Evolutionary conservation across 441 rosid genomes (phyloP), one percentile per base, ranked within the genome.

Genomic region (Cnidoscolus chayamansa): DNA sequence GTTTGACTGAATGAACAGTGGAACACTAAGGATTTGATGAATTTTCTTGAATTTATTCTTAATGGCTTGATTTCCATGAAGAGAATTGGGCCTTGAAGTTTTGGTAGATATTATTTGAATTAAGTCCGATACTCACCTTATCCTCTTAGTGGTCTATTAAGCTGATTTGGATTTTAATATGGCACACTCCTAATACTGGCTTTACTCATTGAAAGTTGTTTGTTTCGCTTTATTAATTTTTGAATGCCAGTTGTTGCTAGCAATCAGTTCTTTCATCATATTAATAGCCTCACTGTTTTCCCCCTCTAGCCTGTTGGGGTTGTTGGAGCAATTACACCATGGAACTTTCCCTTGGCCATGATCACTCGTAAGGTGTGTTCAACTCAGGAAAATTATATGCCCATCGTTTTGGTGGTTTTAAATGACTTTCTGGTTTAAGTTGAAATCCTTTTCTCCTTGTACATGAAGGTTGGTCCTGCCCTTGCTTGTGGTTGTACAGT

Each of bases 341-440:
- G 99, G 99, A 95, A 95, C 86, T 95, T 93, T 78, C 99, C 99
- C 37, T 84, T 93, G 79, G 99, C 99, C 68, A 96, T 96, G 99
- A 96, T 96, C 74, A 90, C 99, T 49, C 86, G 97, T 68, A 96
- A 96, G 96, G 99, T 96, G 50, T 68, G 83, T 74, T 60, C 30
- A 76, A 59, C 78, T 65, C 63, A 51, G 61, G 63, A 55, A 74
- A 54, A 63, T 72, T 71, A 20, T 47, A 72, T 19, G 3, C 10
- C 63, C 58, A 43, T 62, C 59, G 4, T 62, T 58, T 49, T 73
- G 47, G 66, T 63, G 58, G 60, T 43, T 51, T 62, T 62, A 43
- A 59, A 61, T 19, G 64, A 31, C 63, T 55, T 60, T 59, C 65
- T 16, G 54, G 55, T 64, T 30, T 71, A 76, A 54, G 76, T 65